phyloP scores from a whole-genome alignment of 1,284 basidiomycete species.

The Ustilago crameri region DNA sequence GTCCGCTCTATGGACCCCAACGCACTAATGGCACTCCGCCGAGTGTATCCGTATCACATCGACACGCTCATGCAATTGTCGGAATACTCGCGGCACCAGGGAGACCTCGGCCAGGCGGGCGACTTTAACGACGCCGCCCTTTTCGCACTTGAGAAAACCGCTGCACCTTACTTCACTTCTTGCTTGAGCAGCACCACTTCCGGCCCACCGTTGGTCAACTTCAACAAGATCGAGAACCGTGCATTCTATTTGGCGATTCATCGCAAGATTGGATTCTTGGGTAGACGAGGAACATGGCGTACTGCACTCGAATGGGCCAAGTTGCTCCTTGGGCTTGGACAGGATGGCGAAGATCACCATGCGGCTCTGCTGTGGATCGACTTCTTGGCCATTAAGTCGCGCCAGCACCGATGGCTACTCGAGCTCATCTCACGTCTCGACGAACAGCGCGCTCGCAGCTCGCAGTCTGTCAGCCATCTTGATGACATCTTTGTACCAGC shows the following conservation, averaged over 20 bases:
- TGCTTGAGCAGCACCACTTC: slow-evolving; percentile 53
- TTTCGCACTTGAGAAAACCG: slow-evolving; percentile 64
- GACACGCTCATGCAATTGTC: slow-evolving; percentile 65
- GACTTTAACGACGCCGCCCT: slow-evolving; percentile 66
- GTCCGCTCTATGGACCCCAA: slow-evolving; percentile 63
- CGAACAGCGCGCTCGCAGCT: slow-evolving; percentile 24
- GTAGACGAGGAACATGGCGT: slow-evolving; percentile 64
- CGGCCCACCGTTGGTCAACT: slow-evolving; percentile 61
- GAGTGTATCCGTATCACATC: slow-evolving; percentile 66
- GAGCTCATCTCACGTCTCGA: slow-evolving; percentile 52
- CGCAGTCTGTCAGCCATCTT: slow-evolving; percentile 15
- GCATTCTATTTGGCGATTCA: slow-evolving; percentile 65
- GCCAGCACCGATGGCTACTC: slow-evolving; percentile 61
- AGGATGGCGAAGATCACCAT: slow-evolving; percentile 62
- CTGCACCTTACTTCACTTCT: slow-evolving; percentile 52
- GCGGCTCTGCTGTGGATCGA: slow-evolving; percentile 66
- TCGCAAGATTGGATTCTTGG: slow-evolving; percentile 61
- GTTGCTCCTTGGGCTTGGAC: slow-evolving; percentile 55
- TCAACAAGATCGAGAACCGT: slow-evolving; percentile 61
- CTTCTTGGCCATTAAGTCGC: slow-evolving; percentile 64
- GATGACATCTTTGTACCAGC: slow-evolving; percentile 43
- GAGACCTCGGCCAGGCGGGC: slow-evolving; percentile 63
- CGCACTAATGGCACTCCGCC: slow-evolving; percentile 54
- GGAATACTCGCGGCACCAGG: slow-evolving; percentile 65
- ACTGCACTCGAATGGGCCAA: slow-evolving; percentile 67